Base-by-base conservation (phyloP, 805 yeast genomes). In the Pichia insulana region DNA sequence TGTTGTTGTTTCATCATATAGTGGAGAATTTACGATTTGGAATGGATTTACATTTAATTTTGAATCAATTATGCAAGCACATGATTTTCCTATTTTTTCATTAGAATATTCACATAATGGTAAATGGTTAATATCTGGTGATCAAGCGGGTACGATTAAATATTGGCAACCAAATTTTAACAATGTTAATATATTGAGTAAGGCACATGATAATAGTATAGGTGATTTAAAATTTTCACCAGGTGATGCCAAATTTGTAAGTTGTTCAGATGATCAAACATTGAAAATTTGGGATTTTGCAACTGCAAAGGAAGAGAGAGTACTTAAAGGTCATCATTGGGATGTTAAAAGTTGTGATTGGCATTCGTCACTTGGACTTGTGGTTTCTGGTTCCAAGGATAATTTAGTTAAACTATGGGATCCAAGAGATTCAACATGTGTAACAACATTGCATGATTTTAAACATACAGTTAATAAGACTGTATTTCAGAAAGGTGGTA, bases 111-210 rank as follows among this genome's bases (percentile, higher is more conserved):
- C 92, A 6, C 94, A 87, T 59, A 80, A 82, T 46, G 96, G 87
- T 47, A 96, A 89, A 49, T 92, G 97, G 97, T 71, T 92, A 46
- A 67, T 92, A 19, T 81, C 94, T 56, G 96, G 96, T 30, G 97
- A 92, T 64, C 90, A 88, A 54, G 88, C 82, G 44, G 99, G 98
- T 20, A 69, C 72, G 6, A 74, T 92, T 54, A 92, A 92, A 65
- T 90, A 83, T 56, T 92, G 98, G 98, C 97, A 89, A 64, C 95
- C 97, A 5, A 92, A 92, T 63, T 86, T 92, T 68, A 92, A 92
- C 64, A 90, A 92, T 68, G 97, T 94, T 37, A 88, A 90, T 58
- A 81, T 85, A 25, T 55, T 75, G 41, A 60, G 79, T 28, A 71
- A 73, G 32, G 88, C 81, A 1, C 95, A 88, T 57, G 70, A 83